These are phyloP conservation scores for Artemisia princeps DNA, from an alignment of 140 eudicot species.

Conservation along the genomic window DNA sequence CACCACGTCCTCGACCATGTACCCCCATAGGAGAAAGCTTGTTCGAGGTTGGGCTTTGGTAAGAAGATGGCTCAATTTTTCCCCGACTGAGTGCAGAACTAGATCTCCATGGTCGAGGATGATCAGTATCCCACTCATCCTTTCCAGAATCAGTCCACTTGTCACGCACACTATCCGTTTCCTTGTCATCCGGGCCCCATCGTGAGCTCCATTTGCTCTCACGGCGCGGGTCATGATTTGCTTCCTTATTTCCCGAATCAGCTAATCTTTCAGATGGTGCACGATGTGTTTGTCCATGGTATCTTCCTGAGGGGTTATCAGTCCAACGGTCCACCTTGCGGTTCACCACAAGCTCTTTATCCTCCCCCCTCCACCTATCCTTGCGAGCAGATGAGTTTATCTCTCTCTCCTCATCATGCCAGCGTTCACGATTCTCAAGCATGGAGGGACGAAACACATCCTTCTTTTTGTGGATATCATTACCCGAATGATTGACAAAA, in stretches of 20 bases:
- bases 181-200: slow-evolving; percentile 81
- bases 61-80: slow-evolving; percentile 51
- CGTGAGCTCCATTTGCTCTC: slow-evolving; percentile 91
- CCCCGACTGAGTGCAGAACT: slow-evolving; percentile 56
- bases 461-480: slow-evolving; percentile 58
- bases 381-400: slow-evolving; percentile 50
- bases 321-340: slow-evolving; percentile 71
- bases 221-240: slow-evolving; percentile 60
- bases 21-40: slow-evolving; percentile 45
- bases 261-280: slow-evolving; percentile 53
- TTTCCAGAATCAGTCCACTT: slow-evolving; percentile 47
- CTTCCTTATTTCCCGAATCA: slow-evolving; percentile 59
- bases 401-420: slow-evolving; percentile 99
- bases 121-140: slow-evolving; percentile 70
- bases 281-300: slow-evolving; percentile 63
- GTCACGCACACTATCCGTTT: slow-evolving; percentile 41
- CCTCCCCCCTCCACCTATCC: slow-evolving; percentile 90
- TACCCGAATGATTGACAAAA: slow-evolving; percentile 32
- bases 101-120: slow-evolving; percentile 81
- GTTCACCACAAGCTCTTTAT: slow-evolving; percentile 52
- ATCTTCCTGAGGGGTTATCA: slow-evolving; percentile 50
- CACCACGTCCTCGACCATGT: slow-evolving; percentile 79
- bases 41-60: slow-evolving; percentile 44
- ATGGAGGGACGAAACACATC: slow-evolving; percentile 84
- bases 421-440: slow-evolving; percentile 73